Conservation (phyloP, 129 eudicot genomes). For the Glebionis coronaria region DNA sequence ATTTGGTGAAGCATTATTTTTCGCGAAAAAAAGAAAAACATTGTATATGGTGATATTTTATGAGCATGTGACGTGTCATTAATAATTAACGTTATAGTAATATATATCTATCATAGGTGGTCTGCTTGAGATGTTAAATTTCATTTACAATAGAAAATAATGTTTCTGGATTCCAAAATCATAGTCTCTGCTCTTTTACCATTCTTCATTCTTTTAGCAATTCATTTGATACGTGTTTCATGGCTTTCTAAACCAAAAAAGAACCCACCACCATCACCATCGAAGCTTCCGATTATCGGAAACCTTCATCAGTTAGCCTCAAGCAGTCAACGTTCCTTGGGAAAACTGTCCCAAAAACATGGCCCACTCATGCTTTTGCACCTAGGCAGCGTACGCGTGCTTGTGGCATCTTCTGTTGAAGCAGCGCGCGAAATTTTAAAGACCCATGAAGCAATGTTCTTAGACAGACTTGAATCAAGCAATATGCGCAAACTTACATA, state of each 20-base stretch:
- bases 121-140: too few species aligned
- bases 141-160: neutral
- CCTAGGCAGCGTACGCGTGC: neutral
- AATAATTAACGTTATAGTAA: too few species aligned
- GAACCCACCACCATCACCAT: constrained; percentile 9
- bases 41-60: too few species aligned
- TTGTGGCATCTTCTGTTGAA: constrained; percentile 4
- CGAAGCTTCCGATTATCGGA: constrained; percentile 7
- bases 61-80: too few species aligned
- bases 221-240: neutral
- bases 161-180: neutral
- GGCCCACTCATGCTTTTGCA: constrained; percentile 7
- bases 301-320: constrained; percentile 9
- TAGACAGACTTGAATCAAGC: neutral
- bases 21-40: too few species aligned
- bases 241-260: neutral
- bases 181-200: neutral
- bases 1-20: too few species aligned
- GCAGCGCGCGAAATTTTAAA: constrained; percentile 1
- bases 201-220: neutral
- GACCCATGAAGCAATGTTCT: constrained; percentile 1
- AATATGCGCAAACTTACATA: constrained; percentile 1
- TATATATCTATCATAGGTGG: too few species aligned
- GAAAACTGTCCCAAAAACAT: constrained; percentile 2
- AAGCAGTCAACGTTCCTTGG: constrained; percentile 5